A percentile compares a stretch with the other conserved stretches of the same genome.
phyloP scores from a whole-genome alignment of 208 protist species.

The Giardia duodenalis region DNA sequence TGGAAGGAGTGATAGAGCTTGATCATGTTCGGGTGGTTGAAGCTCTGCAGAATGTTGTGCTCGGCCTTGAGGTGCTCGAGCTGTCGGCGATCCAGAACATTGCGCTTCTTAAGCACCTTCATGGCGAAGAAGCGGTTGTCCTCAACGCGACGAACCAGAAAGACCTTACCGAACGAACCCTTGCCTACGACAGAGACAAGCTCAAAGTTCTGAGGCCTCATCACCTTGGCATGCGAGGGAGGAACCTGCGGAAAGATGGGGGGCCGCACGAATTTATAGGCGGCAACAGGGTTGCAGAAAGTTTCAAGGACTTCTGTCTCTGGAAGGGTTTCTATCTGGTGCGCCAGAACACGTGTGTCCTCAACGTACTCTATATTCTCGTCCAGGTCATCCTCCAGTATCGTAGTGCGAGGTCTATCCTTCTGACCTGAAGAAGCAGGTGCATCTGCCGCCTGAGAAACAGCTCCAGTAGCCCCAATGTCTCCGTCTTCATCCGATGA shows the following conservation, averaged over 20 bases:
- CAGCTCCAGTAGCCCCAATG: too few relatives aligned
- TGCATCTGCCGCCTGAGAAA: background rate
- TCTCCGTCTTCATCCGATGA: background rate
- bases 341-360: background rate
- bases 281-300: background rate
- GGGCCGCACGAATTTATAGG: background rate
- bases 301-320: background rate
- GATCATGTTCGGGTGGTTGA: constrained; percentile 53
- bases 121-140: constrained; percentile 54
- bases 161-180: constrained; percentile 54
- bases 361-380: background rate
- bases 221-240: background rate
- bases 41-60: constrained; percentile 40
- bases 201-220: constrained; percentile 43
- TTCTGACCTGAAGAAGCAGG: background rate
- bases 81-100: constrained; percentile 47
- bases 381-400: background rate
- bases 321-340: background rate
- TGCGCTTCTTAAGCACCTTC: constrained; percentile 54
- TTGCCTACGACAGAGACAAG: constrained; percentile 44
- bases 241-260: background rate
- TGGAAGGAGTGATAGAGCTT: constrained; percentile 56
- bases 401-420: background rate
- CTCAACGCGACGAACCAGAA: constrained; percentile 52
- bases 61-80: constrained; percentile 46